Evolutionary conservation across 345 rosid genomes (phyloP).

Genomic region (Populus nigra): DNA sequence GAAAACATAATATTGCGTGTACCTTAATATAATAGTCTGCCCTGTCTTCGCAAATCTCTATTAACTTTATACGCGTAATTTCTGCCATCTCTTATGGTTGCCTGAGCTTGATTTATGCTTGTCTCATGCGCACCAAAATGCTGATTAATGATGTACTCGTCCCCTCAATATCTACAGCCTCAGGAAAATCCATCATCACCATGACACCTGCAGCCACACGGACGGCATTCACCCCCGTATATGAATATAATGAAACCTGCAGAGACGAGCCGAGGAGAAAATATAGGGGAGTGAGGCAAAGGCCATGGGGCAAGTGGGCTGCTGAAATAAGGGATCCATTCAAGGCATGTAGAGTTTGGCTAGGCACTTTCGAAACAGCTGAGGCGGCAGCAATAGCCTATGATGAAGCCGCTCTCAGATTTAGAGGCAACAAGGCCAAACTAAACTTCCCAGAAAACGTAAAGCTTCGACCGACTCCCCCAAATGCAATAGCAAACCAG

Average conservation of each 20-base stretch:
- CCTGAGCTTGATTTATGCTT: neutral
- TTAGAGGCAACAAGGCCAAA: slow-evolving; percentile 90
- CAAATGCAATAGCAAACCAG: slow-evolving; percentile 24
- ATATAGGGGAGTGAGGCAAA: slow-evolving; percentile 84
- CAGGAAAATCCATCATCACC: slow-evolving; percentile 15
- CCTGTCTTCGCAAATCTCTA: neutral
- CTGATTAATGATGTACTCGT: too few species aligned
- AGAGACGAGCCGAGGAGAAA: slow-evolving; percentile 47
- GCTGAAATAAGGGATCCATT: slow-evolving; percentile 92
- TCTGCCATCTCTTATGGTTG: neutral
- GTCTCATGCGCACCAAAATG: neutral
- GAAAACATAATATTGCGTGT: neutral
- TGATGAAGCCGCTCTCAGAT: slow-evolving; percentile 77
- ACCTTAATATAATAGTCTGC: neutral
- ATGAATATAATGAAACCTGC: slow-evolving; percentile 30
- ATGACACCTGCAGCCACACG: slow-evolving; percentile 12
- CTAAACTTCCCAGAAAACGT: slow-evolving; percentile 98
- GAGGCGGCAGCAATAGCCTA: slow-evolving; percentile 90
- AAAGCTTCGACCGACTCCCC: slow-evolving; percentile 42
- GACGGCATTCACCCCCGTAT: slow-evolving; percentile 23
- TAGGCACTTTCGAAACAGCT: slow-evolving; percentile 85
- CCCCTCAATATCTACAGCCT: slow-evolving; percentile 16
- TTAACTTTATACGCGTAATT: neutral
- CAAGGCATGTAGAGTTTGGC: slow-evolving; percentile 88
- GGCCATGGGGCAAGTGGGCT: slow-evolving; percentile 99